Percentiles rank a stretch among this genome's conserved stretches.
phyloP scores from a whole-genome alignment of 2,329 filamentous ascomycete species.

The Alternaria triticimaculans region DNA sequence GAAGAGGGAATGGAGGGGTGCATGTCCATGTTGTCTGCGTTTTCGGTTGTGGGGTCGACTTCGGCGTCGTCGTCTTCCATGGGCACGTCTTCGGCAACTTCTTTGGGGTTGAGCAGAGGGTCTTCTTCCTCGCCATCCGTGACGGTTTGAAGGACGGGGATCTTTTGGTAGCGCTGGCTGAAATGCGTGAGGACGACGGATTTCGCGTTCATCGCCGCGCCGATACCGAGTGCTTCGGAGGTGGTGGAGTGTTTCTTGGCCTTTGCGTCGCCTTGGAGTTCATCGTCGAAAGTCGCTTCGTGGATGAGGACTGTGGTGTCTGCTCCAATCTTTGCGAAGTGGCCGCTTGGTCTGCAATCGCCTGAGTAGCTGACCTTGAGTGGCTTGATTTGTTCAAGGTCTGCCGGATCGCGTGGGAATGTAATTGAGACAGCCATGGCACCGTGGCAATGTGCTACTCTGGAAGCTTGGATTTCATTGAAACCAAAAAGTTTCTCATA shows the following conservation, averaged over 20 bases:
- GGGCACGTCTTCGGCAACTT: slow-evolving; percentile 34
- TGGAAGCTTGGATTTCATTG: slow-evolving; percentile 68
- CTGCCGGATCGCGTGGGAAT: slow-evolving; percentile 63
- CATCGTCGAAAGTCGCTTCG: slow-evolving; percentile 95
- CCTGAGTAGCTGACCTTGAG: slow-evolving; percentile 94
- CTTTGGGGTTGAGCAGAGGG: slow-evolving; percentile 16
- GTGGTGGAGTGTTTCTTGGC: slow-evolving; percentile 93
- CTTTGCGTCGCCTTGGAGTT: slow-evolving; percentile 75
- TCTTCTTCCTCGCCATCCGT: slow-evolving; percentile 39
- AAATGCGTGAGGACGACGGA: slow-evolving; percentile 91
- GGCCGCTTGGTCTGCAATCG: slow-evolving; percentile 76
- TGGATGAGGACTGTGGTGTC: slow-evolving; percentile 87
- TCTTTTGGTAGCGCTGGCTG: slow-evolving; percentile 88
- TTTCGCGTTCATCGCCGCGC: slow-evolving; percentile 77
- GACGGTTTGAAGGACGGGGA: slow-evolving; percentile 59
- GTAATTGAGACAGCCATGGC: slow-evolving; percentile 79
- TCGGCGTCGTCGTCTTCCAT: slow-evolving; percentile 26
- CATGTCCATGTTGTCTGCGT: slow-evolving; percentile 33
- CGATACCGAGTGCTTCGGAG: slow-evolving; percentile 81
- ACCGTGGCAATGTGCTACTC: slow-evolving; percentile 79
- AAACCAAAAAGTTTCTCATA: slow-evolving; percentile 66
- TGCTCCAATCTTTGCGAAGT: slow-evolving; percentile 73
- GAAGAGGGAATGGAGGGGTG: slow-evolving; percentile 12
- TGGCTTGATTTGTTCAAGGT: slow-evolving; percentile 50
- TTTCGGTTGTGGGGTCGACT: slow-evolving; percentile 24